These are phyloP conservation scores for Arabis alpina DNA, from an alignment of 345 rosid genomes.

Conservation along the genomic window DNA sequence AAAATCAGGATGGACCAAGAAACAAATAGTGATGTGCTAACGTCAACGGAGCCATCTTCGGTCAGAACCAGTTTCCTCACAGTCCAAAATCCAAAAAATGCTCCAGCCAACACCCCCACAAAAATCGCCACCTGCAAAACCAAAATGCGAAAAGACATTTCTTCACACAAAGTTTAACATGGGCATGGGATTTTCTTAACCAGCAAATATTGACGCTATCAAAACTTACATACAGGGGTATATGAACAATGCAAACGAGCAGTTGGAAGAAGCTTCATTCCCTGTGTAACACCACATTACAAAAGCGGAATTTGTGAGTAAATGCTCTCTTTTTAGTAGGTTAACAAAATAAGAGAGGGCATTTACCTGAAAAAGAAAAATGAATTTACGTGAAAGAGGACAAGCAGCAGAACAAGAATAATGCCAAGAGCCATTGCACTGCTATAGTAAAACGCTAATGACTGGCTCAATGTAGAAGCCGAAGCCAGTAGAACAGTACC, in stretches of 20 bases:
- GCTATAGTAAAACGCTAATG: constrained; percentile 81
- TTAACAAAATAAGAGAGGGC: too few species aligned
- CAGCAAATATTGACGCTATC: constrained; percentile 35
- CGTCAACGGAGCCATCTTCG: constrained; percentile 85
- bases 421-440: constrained; percentile 92
- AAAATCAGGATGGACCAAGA: constrained; percentile 81
- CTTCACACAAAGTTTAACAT: background rate
- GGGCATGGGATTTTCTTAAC: background rate
- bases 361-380: too few species aligned
- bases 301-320: too few species aligned
- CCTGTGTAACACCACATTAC: too few species aligned
- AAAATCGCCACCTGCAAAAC: constrained; percentile 68
- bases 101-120: constrained; percentile 77
- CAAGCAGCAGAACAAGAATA: constrained; percentile 79
- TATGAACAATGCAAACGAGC: too few species aligned
- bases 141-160: background rate
- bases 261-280: too few species aligned
- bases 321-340: too few species aligned
- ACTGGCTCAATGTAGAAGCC: constrained; percentile 74
- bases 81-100: constrained; percentile 96
- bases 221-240: constrained; percentile 97
- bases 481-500: constrained; percentile 67
- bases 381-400: constrained; percentile 84
- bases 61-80: constrained; percentile 79
- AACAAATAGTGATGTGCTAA: constrained; percentile 71